Percentiles rank a stretch among this genome's conserved stretches.
Conservation (phyloP, 2,329 filamentous ascomycete species). For the Fusarium sp. region DNA sequence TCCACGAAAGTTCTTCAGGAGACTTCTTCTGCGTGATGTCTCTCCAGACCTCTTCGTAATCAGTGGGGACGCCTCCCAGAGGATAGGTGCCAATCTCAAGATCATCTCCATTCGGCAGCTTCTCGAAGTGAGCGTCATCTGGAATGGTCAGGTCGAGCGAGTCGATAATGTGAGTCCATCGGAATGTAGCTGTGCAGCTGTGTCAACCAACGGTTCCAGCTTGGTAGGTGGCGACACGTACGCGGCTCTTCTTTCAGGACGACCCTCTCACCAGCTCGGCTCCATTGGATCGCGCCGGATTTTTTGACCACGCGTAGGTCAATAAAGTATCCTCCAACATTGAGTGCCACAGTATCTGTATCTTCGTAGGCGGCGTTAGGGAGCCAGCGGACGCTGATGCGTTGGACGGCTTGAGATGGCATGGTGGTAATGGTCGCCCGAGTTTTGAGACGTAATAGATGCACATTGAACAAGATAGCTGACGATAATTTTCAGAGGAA, state of each 20-base stretch:
- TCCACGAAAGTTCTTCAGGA: slow-evolving; percentile 29
- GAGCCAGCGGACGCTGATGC: slow-evolving; percentile 42
- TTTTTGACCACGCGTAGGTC: slow-evolving; percentile 26
- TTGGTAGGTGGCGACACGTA: neutral
- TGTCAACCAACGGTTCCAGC: neutral
- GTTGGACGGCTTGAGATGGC: slow-evolving; percentile 34
- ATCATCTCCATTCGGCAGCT: slow-evolving; percentile 37
- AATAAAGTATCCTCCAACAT: slow-evolving; percentile 42
- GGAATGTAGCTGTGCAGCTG: slow-evolving; percentile 29
- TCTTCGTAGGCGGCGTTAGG: slow-evolving; percentile 38
- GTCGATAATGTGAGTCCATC: slow-evolving; percentile 43
- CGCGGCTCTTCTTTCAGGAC: slow-evolving; percentile 30
- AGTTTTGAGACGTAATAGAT: neutral
- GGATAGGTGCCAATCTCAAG: slow-evolving; percentile 35
- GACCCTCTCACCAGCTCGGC: slow-evolving; percentile 35
- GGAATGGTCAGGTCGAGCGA: slow-evolving; percentile 29
- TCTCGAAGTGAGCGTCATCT: slow-evolving; percentile 38
- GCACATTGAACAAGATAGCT: neutral
- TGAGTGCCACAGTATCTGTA: slow-evolving; percentile 39
- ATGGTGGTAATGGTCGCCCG: neutral
- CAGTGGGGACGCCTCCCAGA: slow-evolving; percentile 20
- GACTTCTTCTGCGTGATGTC: slow-evolving; percentile 28
- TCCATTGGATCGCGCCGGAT: slow-evolving; percentile 34
- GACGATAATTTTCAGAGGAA: neutral
- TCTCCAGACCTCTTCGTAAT: slow-evolving; percentile 41